These are phyloP conservation scores for Irpex sp. DNA, from an alignment of 1,284 basidiomycete genomes.

Conservation along the genomic window DNA sequence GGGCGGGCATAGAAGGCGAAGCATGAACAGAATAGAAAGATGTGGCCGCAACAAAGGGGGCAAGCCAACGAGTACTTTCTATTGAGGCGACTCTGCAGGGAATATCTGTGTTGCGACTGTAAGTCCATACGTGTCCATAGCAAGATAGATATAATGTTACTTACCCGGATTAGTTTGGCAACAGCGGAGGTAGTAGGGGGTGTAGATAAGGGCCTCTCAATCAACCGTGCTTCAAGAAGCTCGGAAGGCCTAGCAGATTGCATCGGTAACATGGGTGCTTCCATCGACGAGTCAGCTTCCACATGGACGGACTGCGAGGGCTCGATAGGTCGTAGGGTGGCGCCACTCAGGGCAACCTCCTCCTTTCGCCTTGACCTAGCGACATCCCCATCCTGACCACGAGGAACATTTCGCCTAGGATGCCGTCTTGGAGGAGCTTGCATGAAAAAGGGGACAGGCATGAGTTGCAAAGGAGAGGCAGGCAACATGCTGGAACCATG, in stretches of 20 bases:
- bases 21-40: not conserved
- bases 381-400: not conserved
- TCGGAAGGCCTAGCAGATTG: not conserved
- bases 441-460: not conserved
- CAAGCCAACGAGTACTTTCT: not conserved
- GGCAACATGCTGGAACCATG: constrained; percentile 1
- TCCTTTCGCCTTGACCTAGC: not conserved
- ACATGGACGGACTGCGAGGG: not conserved
- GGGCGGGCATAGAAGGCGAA: not conserved
- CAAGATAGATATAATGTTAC: not conserved
- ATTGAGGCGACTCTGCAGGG: constrained; percentile 2
- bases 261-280: not conserved
- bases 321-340: not conserved
- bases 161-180: constrained; percentile 3
- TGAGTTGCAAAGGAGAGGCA: constrained; percentile 5
- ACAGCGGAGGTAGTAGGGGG: constrained; percentile 7
- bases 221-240: constrained; percentile 3
- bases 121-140: no score
- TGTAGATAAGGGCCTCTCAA: constrained; percentile 13
- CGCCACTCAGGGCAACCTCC: not conserved
- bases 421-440: not conserved
- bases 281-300: not conserved
- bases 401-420: not conserved
- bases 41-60: not conserved
- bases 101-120: not conserved